Evolutionary conservation across 495 filamentous ascomycete genomes (phyloP).

Genomic region (Aspergillus leporis): DNA sequence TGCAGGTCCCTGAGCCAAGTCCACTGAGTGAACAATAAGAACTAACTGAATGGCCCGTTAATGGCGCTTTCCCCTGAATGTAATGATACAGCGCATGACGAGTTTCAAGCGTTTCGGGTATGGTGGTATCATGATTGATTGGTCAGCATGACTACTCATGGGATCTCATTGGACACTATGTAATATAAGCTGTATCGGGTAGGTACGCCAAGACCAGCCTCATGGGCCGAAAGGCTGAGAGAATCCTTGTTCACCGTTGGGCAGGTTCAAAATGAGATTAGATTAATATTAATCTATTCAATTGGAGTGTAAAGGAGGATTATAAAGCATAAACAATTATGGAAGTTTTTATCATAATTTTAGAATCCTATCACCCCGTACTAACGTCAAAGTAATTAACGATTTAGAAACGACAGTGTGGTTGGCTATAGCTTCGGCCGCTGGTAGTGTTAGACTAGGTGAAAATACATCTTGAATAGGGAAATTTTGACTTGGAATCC

Average conservation of each 20-base stretch:
- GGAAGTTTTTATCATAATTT: neutral
- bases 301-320: neutral
- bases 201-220: neutral
- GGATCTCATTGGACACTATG: neutral
- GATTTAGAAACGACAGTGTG: neutral
- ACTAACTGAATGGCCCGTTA: too few relatives aligned
- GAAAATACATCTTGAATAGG: neutral
- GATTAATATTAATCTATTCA: neutral
- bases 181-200: neutral
- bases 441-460: neutral
- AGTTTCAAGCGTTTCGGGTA: conserved; percentile 5
- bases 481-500: neutral
- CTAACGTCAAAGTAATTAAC: neutral
- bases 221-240: neutral
- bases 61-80: conserved; percentile 1
- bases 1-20: too few relatives aligned
- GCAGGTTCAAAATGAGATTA: neutral
- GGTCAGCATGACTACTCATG: neutral
- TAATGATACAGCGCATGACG: neutral
- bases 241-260: neutral
- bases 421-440: neutral
- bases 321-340: neutral
- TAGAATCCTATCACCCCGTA: neutral
- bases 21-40: too few relatives aligned
- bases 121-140: neutral